Percentiles rank a stretch among this genome's conserved stretches.
phyloP scores from a whole-genome alignment of 2,329 filamentous ascomycete genomes.

The Macrophomina tecta region DNA sequence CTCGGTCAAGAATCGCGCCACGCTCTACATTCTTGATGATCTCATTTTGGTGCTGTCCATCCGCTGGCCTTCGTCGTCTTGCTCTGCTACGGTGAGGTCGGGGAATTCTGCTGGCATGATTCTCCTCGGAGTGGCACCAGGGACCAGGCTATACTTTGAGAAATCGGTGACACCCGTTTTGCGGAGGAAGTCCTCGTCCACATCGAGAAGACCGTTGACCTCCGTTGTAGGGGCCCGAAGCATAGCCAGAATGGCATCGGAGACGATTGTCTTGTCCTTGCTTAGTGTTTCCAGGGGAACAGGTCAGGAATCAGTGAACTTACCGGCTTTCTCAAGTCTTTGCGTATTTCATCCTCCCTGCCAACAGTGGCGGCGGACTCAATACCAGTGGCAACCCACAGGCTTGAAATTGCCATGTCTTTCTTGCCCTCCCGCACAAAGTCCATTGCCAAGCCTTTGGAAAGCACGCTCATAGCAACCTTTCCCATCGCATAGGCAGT shows the following conservation, averaged over 20 bases:
- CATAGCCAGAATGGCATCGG: conserved; percentile 78
- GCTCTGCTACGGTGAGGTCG: conserved; percentile 73
- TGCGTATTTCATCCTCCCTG: conserved; percentile 51
- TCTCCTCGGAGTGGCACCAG: conserved; percentile 67
- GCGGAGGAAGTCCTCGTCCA: conserved; percentile 83
- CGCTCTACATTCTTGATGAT: conserved; percentile 30
- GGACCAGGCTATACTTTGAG: conserved; percentile 71
- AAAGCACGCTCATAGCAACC: conserved; percentile 80
- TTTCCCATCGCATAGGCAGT: conserved; percentile 82
- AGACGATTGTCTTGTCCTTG: conserved; percentile 67
- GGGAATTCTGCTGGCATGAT: conserved; percentile 80
- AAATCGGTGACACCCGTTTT: conserved; percentile 73
- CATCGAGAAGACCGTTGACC: conserved; percentile 74
- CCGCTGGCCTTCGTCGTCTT: conserved; percentile 77
- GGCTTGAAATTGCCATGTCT: conserved; percentile 77
- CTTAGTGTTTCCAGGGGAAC: conserved; percentile 21
- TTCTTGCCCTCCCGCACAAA: conserved; percentile 68
- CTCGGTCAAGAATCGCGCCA: not conserved
- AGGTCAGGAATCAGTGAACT: conserved; percentile 28
- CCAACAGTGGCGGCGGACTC: conserved; percentile 75
- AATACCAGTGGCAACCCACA: conserved; percentile 83
- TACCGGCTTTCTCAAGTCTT: conserved; percentile 68
- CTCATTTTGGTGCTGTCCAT: conserved; percentile 65
- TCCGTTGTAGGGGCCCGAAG: conserved; percentile 62
- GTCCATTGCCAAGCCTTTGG: conserved; percentile 83